Evolutionary conservation across 1,284 basidiomycete genomes (phyloP).

Genomic region (Lentinula novae-zelandiae): DNA sequence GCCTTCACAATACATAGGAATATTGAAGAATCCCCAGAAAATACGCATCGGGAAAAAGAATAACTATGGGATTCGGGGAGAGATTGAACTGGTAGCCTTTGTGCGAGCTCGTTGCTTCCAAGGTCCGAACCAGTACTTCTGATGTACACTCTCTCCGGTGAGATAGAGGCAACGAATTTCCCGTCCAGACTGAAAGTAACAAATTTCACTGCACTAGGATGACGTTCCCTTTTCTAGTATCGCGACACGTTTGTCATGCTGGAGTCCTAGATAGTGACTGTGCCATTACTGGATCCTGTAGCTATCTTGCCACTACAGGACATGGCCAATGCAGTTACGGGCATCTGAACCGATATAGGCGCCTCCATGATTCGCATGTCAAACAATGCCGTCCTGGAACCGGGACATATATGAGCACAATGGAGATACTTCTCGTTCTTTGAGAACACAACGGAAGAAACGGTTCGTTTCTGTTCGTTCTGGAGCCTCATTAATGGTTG

Average conservation of each 20-base stretch:
- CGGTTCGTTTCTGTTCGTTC: not conserved
- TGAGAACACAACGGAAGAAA: constrained; percentile 1
- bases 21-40: not conserved
- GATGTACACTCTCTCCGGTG: not conserved
- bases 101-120: not conserved
- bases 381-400: not conserved
- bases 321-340: constrained; percentile 1
- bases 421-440: not conserved
- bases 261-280: constrained; percentile 1
- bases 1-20: not conserved
- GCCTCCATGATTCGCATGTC: constrained; percentile 1
- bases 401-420: not conserved
- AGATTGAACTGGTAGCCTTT: not conserved
- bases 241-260: not conserved
- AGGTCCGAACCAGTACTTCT: not conserved
- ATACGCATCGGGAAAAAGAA: not conserved
- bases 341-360: not conserved
- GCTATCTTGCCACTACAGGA: constrained; percentile 4
- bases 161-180: constrained; percentile 1
- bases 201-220: not conserved
- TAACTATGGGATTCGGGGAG: not conserved
- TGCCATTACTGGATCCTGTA: constrained; percentile 4
- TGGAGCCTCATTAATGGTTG: not conserved
- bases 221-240: not conserved
- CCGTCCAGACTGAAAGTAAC: constrained; percentile 2